A percentile compares a stretch with the other conserved stretches of the same genome.
phyloP scores from a whole-genome alignment of 2,329 filamentous ascomycete species.

The Alternaria gansuensis region DNA sequence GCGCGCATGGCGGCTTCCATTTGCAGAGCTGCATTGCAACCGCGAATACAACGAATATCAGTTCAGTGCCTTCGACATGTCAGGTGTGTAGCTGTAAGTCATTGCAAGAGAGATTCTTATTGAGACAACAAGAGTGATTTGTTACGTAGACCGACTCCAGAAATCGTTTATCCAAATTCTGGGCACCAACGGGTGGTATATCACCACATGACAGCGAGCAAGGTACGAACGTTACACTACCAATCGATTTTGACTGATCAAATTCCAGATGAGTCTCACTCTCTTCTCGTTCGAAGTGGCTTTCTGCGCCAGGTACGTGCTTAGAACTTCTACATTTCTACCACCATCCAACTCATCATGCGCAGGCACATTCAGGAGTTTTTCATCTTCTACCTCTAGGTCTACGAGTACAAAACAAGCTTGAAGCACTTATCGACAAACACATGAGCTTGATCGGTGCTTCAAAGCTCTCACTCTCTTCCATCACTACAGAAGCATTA shows the following conservation, averaged over 20 bases:
- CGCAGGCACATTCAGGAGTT: slow-evolving; percentile 82
- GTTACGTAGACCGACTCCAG: slow-evolving; percentile 62
- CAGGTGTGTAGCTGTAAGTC: slow-evolving; percentile 52
- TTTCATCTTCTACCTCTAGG: slow-evolving; percentile 93
- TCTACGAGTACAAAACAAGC: slow-evolving; percentile 84
- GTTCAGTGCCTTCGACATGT: slow-evolving; percentile 20
- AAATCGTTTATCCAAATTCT: slow-evolving; percentile 75
- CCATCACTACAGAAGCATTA: slow-evolving; percentile 82
- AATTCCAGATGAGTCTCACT: slow-evolving; percentile 52
- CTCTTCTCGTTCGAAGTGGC: slow-evolving; percentile 57
- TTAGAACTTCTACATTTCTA: neutral
- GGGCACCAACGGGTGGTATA: slow-evolving; percentile 79
- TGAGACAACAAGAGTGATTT: neutral
- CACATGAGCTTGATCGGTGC: slow-evolving; percentile 86
- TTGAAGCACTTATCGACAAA: slow-evolving; percentile 84
- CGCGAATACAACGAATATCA: slow-evolving; percentile 19
- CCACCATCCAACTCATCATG: slow-evolving; percentile 31
- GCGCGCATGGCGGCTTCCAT: slow-evolving; percentile 43
- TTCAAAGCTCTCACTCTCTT: slow-evolving; percentile 82
- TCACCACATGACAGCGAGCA: slow-evolving; percentile 62
- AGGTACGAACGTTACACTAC: slow-evolving; percentile 21
- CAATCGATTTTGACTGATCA: slow-evolving; percentile 12
- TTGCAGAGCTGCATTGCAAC: slow-evolving; percentile 32
- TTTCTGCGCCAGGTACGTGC: slow-evolving; percentile 55
- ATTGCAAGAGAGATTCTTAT: too few species aligned